Evolutionary conservation across 106 monocot genomes (phyloP).

Genomic region (Agapanthus africanus): DNA sequence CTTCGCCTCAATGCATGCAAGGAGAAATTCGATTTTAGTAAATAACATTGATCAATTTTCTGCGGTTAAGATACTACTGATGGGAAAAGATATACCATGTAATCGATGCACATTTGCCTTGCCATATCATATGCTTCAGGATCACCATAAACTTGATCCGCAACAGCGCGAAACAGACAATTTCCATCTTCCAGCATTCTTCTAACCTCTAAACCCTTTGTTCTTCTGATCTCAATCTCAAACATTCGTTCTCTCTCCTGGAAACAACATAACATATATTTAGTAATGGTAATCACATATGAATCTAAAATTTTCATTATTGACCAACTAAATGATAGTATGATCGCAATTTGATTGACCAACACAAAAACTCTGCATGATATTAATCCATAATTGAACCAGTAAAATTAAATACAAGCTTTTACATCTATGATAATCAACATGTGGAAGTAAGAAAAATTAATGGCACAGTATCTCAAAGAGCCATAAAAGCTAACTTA

Average conservation of each 20-base stretch:
- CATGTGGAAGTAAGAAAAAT: neutral
- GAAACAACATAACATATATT: slow-evolving; percentile 3
- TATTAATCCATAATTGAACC: neutral
- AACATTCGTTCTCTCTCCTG: slow-evolving; percentile 87
- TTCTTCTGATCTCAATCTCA: slow-evolving; percentile 79
- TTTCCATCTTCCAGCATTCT: slow-evolving; percentile 87
- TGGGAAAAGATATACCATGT: slow-evolving; percentile 56
- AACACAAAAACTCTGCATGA: neutral
- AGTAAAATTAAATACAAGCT: neutral
- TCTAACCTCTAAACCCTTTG: slow-evolving; percentile 78
- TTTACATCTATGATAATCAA: neutral
- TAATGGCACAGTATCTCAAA: neutral
- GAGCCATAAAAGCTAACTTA: neutral
- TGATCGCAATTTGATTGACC: neutral
- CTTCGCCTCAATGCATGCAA: neutral
- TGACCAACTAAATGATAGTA: neutral
- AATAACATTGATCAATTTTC: neutral
- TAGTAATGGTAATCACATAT: neutral
- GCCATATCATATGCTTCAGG: slow-evolving; percentile 85
- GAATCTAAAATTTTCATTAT: neutral
- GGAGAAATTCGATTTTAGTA: neutral
- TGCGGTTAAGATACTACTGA: neutral
- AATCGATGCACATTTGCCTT: slow-evolving; percentile 97
- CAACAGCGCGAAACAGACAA: slow-evolving; percentile 94
- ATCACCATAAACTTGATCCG: slow-evolving; percentile 99